Evolutionary conservation across 495 filamentous ascomycete species (phyloP).

Genomic region (Hypoxylon crocopeplum): DNA sequence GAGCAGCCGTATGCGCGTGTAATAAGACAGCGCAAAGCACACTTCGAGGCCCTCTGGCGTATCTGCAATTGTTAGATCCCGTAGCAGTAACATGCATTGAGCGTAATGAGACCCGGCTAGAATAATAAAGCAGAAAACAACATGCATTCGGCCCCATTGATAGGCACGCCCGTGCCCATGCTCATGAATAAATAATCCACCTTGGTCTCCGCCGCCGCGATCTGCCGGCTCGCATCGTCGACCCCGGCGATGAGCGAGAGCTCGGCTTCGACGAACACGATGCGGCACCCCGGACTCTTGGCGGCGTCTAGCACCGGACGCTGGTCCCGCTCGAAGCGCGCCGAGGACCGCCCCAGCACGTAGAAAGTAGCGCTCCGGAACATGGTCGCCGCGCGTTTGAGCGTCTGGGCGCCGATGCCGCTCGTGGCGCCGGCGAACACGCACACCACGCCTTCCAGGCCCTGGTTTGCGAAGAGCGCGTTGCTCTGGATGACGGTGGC

Average conservation of each 20-base stretch:
- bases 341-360: conserved; percentile 25
- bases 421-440: conserved; percentile 41
- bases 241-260: conserved; percentile 30
- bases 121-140: neutral
- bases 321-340: conserved; percentile 8
- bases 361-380: conserved; percentile 33
- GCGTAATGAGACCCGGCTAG: neutral
- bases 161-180: conserved; percentile 14
- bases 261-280: conserved; percentile 33
- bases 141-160: conserved; percentile 11
- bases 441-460: conserved; percentile 23
- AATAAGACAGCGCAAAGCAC: conserved; percentile 27
- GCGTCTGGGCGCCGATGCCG: conserved; percentile 34
- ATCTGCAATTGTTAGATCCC: conserved; percentile 7
- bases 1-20: conserved; percentile 22
- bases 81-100: no score
- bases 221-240: conserved; percentile 12
- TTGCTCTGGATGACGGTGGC: conserved; percentile 16
- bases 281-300: conserved; percentile 13
- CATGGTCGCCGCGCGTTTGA: conserved; percentile 30
- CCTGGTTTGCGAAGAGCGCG: conserved; percentile 18
- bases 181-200: conserved; percentile 38
- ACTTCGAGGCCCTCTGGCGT: conserved; percentile 25
- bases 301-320: conserved; percentile 3
- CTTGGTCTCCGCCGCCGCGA: conserved; percentile 7